Evolutionary conservation across 495 filamentous ascomycete species (phyloP), one percentile per base, ranked within the genome.

Genomic region (Podospora australis): DNA sequence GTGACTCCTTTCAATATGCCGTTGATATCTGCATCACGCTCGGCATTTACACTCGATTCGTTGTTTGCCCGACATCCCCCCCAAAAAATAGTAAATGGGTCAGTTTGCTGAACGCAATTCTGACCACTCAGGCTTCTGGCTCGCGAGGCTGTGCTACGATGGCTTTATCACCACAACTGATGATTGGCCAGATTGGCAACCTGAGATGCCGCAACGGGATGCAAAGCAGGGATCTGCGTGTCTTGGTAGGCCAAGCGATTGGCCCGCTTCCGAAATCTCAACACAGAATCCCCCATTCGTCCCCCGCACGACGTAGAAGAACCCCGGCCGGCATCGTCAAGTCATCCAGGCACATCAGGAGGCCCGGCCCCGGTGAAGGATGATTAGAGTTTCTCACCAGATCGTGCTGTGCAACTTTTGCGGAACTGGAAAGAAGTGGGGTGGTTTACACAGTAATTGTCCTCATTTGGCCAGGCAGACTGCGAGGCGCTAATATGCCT

Each of bases 261-360:
- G 57, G 57, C 48, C 20, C 21, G 39, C 52, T 45, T 23, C 44
- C 57, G 57, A 60, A 51, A 52, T 48, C 48, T 25, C 44, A 48
- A 23, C 23, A 46, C 5, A 10, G n/a, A 36, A 19, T 14, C 36
- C 9, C 24, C 48, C 19, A 7, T n/a, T 36, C 20, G n/a, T 29
- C 45, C 44, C 46, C 44, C 47, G 24, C 42, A 48, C 14, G 41
- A 6, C 14, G 35, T 24, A 30, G n/a, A 29, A 43, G 16, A 4
- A 10, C 34, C 22, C 41, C 41, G 28, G 16, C 13, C 41, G 25
- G 41, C 49, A 46, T 29, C 30, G 22, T 36, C 19, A 50, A 50
- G 21, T 29, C 19, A 49, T 43, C n/a, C 13, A 22, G 39, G 26
- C 34, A 44, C 40, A 14, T n/a, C n/a, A n/a, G n/a, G n/a, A n/a